Evolutionary conservation across 495 filamentous ascomycete species (phyloP), one percentile per base, ranked within the genome.

Genomic region (Aspergillus campestris): DNA sequence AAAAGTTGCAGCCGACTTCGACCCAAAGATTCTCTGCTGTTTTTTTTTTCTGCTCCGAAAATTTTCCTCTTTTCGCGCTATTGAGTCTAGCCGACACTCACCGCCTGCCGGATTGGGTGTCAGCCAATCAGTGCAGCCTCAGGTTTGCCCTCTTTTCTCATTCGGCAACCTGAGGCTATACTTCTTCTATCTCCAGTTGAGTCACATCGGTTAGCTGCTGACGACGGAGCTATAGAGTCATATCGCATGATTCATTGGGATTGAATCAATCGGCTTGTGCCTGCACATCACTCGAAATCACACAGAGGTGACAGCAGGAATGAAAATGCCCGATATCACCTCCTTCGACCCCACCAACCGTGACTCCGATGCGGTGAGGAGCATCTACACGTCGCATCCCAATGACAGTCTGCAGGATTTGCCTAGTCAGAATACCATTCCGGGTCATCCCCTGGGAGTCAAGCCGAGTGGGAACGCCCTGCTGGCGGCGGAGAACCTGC

Each of bases 391-490:
- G 57, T 50, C 58, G 59, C 46, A 64, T 65, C 48, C 60, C 60
- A 50, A 61, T 41, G 49, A 58, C 32, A 38, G 34, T 31, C 11
- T 46, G 14, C 42, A 54, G 29, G 50, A 51, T 34, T 7, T 38
- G 10, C 8, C 40, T 9, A 49, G 30, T 18, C 38, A 44, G 44
- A 62, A 70, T 44, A 59, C 65, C 30, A 82, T 95, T 40, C 84
- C 86, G 11, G 70, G 72, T 34, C 92, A 98, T 70, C 91, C 91
- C 14, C 68, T 95, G 29, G 82, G 83, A 34, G 76, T 97, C 52
- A 94, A 88, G 56, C 92, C 92, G 0, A 76, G 80, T 55, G 92
- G 92, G 40, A 98, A 98, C 73, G 82, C 83, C 45, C 85, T 88
- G 39, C 71, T 77, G 35, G 75, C 81, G 38, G 67, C 65, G 8